Base-by-base conservation (phyloP, 202 grass and related monocot genomes). In the Dendrocalamus latiflorus region DNA sequence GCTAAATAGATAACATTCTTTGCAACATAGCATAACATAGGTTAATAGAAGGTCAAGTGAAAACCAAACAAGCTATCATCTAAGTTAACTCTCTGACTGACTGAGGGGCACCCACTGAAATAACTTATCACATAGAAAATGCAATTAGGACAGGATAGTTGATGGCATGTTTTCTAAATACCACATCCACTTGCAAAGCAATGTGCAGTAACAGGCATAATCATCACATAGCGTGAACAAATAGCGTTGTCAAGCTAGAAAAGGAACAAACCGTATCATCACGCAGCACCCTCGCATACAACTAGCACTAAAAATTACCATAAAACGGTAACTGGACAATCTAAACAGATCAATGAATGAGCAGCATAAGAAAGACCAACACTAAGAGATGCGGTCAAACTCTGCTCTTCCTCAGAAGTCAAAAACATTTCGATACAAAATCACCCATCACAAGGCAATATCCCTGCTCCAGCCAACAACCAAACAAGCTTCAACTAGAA, bases 121-220 rank as follows among this genome's bases (percentile, higher is more conserved):
- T 45, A 88, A 77, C 37, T 42, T 64, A 72, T 25, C 28, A 42
- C 65, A 8, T n/a, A 24, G 18, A 67, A 56, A 82, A 65, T n/a
- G 10, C 6, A 57, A 58, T 57, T 50, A 37, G 45, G 28, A 24
- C 58, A 83, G 39, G n/a, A 17, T 3, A 59, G 7, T 8, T 79
- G 24, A 71, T n/a, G 28, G 6, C 48, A 70, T 68, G 43, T 6
- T 47, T 12, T 70, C 24, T 3, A 38, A 65, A 65, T 16, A 57
- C 54, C 2, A 69, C 42, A 18, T 22, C 13, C 48, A 79, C 47
- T 72, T 66, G 48, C 47, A 78, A 58, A 59, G 60, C 21, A 71
- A 77, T 24, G 2, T 88, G 9, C 45, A 70, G 43, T 30, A 16
- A 75, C 9, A 57, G 20, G 13, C 28, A 67, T 42, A 68, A 2